Evolutionary conservation across 2,329 filamentous ascomycete species (phyloP), one percentile per base, ranked within the genome.

Genomic region (Xylariales sp.): DNA sequence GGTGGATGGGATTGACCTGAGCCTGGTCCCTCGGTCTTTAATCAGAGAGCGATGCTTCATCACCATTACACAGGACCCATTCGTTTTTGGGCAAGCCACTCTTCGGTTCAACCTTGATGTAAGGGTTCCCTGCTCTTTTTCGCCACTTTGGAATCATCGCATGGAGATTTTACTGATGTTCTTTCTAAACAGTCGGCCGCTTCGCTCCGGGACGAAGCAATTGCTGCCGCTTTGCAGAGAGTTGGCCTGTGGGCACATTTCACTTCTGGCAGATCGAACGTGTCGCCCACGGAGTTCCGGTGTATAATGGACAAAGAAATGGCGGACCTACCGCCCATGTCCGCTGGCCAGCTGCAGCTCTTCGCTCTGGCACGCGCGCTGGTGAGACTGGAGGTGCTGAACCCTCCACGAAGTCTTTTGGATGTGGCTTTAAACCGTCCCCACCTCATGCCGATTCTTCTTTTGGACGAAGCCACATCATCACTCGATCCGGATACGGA

Each of bases 401-500:
- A n/a, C n/a, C n/a, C n/a, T n/a, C n/a, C n/a, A n/a, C n/a, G n/a
- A n/a, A n/a, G n/a, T n/a, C n/a, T n/a, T n/a, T n/a, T n/a, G n/a
- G n/a, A n/a, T n/a, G n/a, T n/a, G n/a, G n/a, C n/a, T n/a, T n/a
- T n/a, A n/a, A n/a, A n/a, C n/a, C n/a, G n/a, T n/a, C n/a, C n/a
- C n/a, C 32, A 47, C n/a, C 37, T 34, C 1, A 22, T 52, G 8
- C 61, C 63, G 0, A 50, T 66, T 8, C 42, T 63, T 1, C 49
- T 63, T 1, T 47, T 63, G 8, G 61, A 63, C 21, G 60, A 63
- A 33, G 51, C 51, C 5, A 63, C 57, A 1, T 55, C 56, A 0
- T 59, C 55, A 0, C 51, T 66, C 2, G 63, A 65, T 43, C n/a
- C 44, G 1, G 46, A 35, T 1, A 65, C 59, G 0, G 63, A 67